Conservation (phyloP, 1,139 yeast genomes). For the Sugiyamaella castrensis region DNA sequence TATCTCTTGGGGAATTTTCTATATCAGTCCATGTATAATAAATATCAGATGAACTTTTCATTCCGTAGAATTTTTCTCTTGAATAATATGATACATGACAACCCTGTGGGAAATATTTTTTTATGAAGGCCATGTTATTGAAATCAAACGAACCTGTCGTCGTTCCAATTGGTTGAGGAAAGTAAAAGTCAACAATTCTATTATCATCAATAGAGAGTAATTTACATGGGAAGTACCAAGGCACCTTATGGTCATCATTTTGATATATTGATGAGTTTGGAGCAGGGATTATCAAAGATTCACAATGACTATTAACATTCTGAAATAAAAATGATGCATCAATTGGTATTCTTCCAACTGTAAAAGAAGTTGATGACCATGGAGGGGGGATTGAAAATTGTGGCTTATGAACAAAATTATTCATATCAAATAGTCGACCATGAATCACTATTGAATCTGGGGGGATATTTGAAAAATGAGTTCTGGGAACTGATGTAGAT, state of each 20-base stretch:
- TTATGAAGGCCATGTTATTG: constrained; percentile 2
- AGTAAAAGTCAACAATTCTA: constrained; percentile 6
- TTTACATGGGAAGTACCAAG: constrained; percentile 89
- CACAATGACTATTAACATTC: constrained; percentile 84
- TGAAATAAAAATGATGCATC: constrained; percentile 82
- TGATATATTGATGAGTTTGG: constrained; percentile 43
- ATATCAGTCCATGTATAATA: constrained; percentile 82
- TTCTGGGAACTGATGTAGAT: constrained; percentile 40
- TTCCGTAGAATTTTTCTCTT: constrained; percentile 64
- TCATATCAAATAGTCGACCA: constrained; percentile 71
- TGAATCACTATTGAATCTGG: constrained; percentile 65
- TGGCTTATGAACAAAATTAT: constrained; percentile 27
- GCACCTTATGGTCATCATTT: constrained; percentile 51
- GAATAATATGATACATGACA: constrained; percentile 36
- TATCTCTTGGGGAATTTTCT: constrained; percentile 46
- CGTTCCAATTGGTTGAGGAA: constrained; percentile 1
- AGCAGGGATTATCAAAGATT: constrained; percentile 61
- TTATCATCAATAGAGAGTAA: constrained; percentile 46
- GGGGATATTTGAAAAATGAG: constrained; percentile 54
- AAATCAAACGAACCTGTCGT: background rate
- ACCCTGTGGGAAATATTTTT: constrained; percentile 8
- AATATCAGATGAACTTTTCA: constrained; percentile 62
- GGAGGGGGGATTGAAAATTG: constrained; percentile 9
- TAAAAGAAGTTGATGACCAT: constrained; percentile 9
- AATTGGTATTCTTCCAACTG: constrained; percentile 14